Conservation (phyloP, 164 flowering plant genomes). For the Liquidambar formosana region DNA sequence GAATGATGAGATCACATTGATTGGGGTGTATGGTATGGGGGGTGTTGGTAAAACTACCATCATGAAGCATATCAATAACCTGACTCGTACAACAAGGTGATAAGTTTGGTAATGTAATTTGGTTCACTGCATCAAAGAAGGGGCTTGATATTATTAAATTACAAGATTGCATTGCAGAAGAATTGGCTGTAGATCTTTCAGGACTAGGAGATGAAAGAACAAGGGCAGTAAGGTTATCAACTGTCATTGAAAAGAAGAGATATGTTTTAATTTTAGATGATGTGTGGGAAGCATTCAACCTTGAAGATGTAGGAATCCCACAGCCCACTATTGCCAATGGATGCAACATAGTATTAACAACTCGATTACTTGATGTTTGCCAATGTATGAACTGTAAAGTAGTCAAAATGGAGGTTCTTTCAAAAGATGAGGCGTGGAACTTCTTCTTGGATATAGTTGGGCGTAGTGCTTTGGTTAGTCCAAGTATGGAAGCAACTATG, state of each 20-base stretch:
- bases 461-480: too few species aligned
- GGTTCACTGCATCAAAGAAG: too few species aligned
- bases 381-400: background rate
- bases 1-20: too few species aligned
- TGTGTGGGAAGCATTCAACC: background rate
- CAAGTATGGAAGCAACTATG: constrained; percentile 7
- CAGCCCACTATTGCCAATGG: background rate
- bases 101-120: too few species aligned
- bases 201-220: background rate
- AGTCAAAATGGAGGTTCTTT: background rate
- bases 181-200: too few species aligned
- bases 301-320: background rate
- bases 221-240: background rate
- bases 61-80: background rate
- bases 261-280: too few species aligned
- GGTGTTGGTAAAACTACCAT: background rate
- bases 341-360: background rate
- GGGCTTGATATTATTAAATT: too few species aligned
- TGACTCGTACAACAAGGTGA: background rate
- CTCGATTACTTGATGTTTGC: background rate
- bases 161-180: too few species aligned
- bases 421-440: too few species aligned
- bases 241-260: background rate
- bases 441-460: too few species aligned
- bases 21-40: background rate